A percentile compares a stretch with the other conserved stretches of the same genome.
Evolutionary conservation across 441 rosid genomes (phyloP).

Genomic region (Gossypium armourianum): DNA sequence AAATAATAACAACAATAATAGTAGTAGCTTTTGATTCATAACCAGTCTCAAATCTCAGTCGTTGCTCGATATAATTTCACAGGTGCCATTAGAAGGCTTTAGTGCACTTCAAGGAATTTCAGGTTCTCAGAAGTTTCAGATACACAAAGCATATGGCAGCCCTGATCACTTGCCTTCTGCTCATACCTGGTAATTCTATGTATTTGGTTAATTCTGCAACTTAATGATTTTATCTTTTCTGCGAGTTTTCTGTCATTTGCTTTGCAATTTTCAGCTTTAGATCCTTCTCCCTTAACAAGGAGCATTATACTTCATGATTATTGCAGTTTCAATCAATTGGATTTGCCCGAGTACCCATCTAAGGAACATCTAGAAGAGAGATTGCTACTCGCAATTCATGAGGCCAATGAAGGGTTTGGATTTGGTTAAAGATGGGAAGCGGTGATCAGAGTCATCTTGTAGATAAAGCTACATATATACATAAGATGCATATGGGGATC

Average conservation of each 20-base stretch:
- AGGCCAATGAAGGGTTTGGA: slow-evolving; percentile 86
- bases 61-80: slow-evolving; percentile 7
- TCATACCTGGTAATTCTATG: slow-evolving; percentile 61
- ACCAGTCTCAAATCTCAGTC: background rate
- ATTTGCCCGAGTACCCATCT: slow-evolving; percentile 86
- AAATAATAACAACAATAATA: background rate
- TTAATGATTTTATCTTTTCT: background rate
- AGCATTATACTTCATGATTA: background rate
- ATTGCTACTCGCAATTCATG: slow-evolving; percentile 83
- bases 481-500: slow-evolving; percentile 6
- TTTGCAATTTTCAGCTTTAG: background rate
- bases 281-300: background rate
- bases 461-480: slow-evolving; percentile 23
- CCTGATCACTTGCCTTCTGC: slow-evolving; percentile 84
- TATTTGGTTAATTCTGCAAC: background rate
- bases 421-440: slow-evolving; percentile 39
- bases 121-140: slow-evolving; percentile 87
- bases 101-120: slow-evolving; percentile 93
- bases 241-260: background rate
- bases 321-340: slow-evolving; percentile 88
- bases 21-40: background rate
- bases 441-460: slow-evolving; percentile 20
- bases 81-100: slow-evolving; percentile 95
- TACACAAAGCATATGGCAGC: slow-evolving; percentile 95
- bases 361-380: slow-evolving; percentile 81